Evolutionary conservation across 306 rosid genomes (phyloP), one percentile per base, ranked within the genome.

Genomic region (Canavalia ensiformis): DNA sequence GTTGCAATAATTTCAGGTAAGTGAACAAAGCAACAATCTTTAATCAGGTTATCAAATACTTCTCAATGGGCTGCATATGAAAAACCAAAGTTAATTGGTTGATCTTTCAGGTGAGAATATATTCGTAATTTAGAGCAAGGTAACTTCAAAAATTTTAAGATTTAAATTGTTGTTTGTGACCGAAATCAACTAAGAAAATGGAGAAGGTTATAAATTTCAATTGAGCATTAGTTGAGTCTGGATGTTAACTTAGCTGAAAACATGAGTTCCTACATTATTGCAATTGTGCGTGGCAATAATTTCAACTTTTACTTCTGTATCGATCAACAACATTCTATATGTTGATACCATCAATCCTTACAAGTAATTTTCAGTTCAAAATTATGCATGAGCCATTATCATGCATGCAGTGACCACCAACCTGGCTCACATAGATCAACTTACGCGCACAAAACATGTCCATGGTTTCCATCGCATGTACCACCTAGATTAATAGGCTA

Each of bases 191-290:
- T 35, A 59, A 9, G 52, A 18, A 30, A 52, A 52, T 2, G 58
- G 59, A 8, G 59, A 58, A 34, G 59, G 34, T 31, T 10, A 34
- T n/a, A 58, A 70, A 70, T 44, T 79, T 58, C 41, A 57, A 35
- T 13, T 54, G 82, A 3, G 58, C 5, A 60, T 50, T 62, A 2
- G 29, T 28, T 47, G 7, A 49, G n/a, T 29, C 7, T 39, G 45
- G 68, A 55, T 42, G 44, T 42, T 2, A 56, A 46, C 5, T 12
- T 9, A 42, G 8, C 8, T 52, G 34, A 41, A 41, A 41, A 18
- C 12, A 8, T 52, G 8, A 33, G n/a, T 11, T n/a, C 63, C 9
- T n/a, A 72, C 35, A 52, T 4, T 34, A 11, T 30, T 2, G 31
- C 33, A 0, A 51, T 7, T 12, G n/a, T 28, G 0, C 34, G 13